phyloP scores from a whole-genome alignment of 495 filamentous ascomycete genomes.

The Neurospora sp. region DNA sequence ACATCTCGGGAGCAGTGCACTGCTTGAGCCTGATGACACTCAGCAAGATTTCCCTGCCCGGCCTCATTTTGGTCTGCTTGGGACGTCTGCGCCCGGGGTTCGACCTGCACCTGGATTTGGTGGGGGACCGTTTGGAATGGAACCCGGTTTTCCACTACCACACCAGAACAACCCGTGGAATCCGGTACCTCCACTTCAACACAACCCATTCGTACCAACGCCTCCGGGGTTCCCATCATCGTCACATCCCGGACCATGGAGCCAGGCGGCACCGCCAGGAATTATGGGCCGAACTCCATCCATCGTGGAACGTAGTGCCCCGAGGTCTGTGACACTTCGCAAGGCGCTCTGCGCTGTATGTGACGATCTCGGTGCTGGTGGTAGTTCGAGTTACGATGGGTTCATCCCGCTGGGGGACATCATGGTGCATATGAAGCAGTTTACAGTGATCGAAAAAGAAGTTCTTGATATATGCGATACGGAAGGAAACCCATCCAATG shows the following conservation, averaged over 20 bases:
- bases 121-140: conserved; percentile 17
- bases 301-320: conserved; percentile 16
- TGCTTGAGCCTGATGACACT: conserved; percentile 56
- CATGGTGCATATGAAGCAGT: conserved; percentile 52
- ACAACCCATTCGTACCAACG: conserved; percentile 8
- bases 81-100: conserved; percentile 14
- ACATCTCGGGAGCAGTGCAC: conserved; percentile 85
- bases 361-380: conserved; percentile 31
- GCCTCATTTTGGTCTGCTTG: conserved; percentile 2
- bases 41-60: conserved; percentile 14
- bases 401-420: conserved; percentile 61
- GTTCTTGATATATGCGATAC: conserved; percentile 88
- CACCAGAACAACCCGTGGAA: conserved; percentile 20
- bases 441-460: conserved; percentile 57
- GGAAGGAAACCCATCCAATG: conserved; percentile 76
- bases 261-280: conserved; percentile 13
- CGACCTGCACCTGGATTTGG: conserved; percentile 14
- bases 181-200: conserved; percentile 7
- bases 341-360: conserved; percentile 41
- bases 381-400: conserved; percentile 31
- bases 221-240: conserved; percentile 15
- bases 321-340: conserved; percentile 35
- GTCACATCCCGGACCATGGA: conserved; percentile 17
- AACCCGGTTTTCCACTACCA: conserved; percentile 11
- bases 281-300: conserved; percentile 17